Base-by-base conservation (phyloP, 2,329 filamentous ascomycete species). In the Fusarium irregulare region DNA sequence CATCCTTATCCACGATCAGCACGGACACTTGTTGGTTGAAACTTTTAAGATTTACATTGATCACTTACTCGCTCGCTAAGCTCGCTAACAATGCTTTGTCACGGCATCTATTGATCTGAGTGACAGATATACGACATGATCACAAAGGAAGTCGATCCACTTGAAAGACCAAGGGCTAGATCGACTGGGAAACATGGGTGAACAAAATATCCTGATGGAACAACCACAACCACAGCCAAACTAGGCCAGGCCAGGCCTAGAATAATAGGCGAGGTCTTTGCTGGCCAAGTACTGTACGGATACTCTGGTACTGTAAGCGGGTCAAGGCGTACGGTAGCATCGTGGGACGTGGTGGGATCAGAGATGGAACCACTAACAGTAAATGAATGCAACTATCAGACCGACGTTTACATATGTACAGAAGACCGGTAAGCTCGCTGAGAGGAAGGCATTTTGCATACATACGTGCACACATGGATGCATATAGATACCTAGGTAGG, bases 331-430 rank as follows among this genome's bases (percentile, higher is more conserved):
- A 56, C 34, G 34, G 34, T 56, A 37, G 47, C 23, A 65, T 63
- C 41, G 66, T 44, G 61, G 56, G 53, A 70, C 46, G 61, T 63
- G 66, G 66, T 69, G 66, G 66, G 56, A 70, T 62, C 51, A 66
- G 56, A 67, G 27, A 63, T 63, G 66, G 66, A 32, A 49, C 66
- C 50, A 49, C 50, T 63, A 48, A 25, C 18, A 59, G 27, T 57
- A 42, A 37, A 51, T 70, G 60, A 60, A 44, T 56, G 44, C 51
- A 44, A 51, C 30, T 56, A 45, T 56, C 51, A 70, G 60, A 65
- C 60, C 60, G 62, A 65, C 14, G 46, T 60, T 60, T 60, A 45
- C 30, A 53, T 28, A 28, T 9, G 25, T 27, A 27, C 11, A 28
- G 40, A 47, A 55, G n/a, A 45, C 34, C 18, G 18, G 10, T 37